A percentile compares a stretch with the other conserved stretches of the same genome.
Evolutionary conservation across 208 protist genomes (phyloP).

Genomic region (Naegleria lovaniensis): DNA sequence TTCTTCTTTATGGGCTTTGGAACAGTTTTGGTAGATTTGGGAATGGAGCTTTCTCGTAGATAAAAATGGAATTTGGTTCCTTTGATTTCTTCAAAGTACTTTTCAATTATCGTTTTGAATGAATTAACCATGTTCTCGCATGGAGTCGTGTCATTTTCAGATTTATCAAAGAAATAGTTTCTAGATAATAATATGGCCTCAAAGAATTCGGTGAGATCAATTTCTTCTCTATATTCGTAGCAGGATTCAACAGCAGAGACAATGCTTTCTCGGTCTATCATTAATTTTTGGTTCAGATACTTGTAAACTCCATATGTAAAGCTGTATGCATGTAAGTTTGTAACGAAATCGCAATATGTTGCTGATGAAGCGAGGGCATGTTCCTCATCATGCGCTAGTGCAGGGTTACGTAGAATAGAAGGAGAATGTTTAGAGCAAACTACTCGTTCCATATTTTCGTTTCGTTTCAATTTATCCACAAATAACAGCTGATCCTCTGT

Average conservation of each 20-base stretch:
- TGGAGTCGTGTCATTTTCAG: background rate
- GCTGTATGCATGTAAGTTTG: background rate
- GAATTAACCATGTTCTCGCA: background rate
- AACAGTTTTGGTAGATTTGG: background rate
- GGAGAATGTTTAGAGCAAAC: background rate
- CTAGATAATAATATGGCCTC: background rate
- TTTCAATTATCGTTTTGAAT: background rate
- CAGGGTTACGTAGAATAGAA: background rate
- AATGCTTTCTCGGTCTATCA: background rate
- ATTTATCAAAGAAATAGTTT: background rate
- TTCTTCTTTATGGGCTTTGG: background rate
- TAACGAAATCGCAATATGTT: background rate
- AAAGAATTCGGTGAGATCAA: slow-evolving; percentile 18
- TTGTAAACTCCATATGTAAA: slow-evolving; percentile 22
- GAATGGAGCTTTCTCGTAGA: background rate
- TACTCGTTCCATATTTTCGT: background rate
- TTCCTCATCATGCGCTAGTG: background rate
- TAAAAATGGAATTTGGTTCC: slow-evolving; percentile 2
- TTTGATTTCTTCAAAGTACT: background rate
- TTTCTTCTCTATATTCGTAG: slow-evolving; percentile 8
- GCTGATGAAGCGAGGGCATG: background rate
- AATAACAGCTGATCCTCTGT: background rate
- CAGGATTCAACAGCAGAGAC: background rate
- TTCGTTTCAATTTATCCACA: background rate
- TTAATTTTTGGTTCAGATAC: background rate